A percentile compares a stretch with the other conserved stretches of the same genome.
Conservation (phyloP, 805 yeast genomes). For the Candida ficus region DNA sequence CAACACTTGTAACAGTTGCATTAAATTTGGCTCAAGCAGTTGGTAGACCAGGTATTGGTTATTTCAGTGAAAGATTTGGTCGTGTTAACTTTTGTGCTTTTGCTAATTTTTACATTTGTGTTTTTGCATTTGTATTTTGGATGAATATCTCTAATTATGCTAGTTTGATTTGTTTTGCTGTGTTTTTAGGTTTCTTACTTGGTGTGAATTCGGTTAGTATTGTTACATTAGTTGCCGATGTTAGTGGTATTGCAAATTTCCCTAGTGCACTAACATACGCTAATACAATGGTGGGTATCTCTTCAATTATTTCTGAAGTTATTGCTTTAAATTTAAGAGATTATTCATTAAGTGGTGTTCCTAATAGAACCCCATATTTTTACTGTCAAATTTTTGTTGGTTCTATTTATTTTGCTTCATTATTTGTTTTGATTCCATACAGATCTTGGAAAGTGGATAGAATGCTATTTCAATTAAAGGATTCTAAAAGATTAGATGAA, state of each 20-base stretch:
- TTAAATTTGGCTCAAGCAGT: constrained; percentile 41
- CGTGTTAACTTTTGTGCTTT: constrained; percentile 40
- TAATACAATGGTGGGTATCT: constrained; percentile 27
- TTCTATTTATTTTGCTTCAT: constrained; percentile 37
- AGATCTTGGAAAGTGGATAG: constrained; percentile 49
- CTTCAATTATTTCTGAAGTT: constrained; percentile 44
- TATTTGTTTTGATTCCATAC: constrained; percentile 38
- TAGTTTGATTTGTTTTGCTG: constrained; percentile 35
- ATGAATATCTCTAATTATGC: constrained; percentile 38
- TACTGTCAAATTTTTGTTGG: constrained; percentile 62
- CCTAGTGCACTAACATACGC: constrained; percentile 35
- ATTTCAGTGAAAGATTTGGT: constrained; percentile 40
- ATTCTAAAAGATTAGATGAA: constrained; percentile 4
- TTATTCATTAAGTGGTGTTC: constrained; percentile 11
- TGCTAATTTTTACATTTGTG: constrained; percentile 29
- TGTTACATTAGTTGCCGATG: constrained; percentile 36
- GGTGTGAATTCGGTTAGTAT: constrained; percentile 42
- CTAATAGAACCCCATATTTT: constrained; percentile 39
- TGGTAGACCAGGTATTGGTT: constrained; percentile 47
- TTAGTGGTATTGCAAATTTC: constrained; percentile 32
- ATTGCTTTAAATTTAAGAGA: constrained; percentile 46
- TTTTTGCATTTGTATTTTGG: constrained; percentile 46
- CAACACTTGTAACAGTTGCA: constrained; percentile 40
- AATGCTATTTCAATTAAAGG: constrained; percentile 26
- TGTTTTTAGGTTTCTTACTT: constrained; percentile 38